These are phyloP conservation scores for Eurotiales sp. DNA, from an alignment of 2,329 filamentous ascomycete species.

Conservation along the genomic window DNA sequence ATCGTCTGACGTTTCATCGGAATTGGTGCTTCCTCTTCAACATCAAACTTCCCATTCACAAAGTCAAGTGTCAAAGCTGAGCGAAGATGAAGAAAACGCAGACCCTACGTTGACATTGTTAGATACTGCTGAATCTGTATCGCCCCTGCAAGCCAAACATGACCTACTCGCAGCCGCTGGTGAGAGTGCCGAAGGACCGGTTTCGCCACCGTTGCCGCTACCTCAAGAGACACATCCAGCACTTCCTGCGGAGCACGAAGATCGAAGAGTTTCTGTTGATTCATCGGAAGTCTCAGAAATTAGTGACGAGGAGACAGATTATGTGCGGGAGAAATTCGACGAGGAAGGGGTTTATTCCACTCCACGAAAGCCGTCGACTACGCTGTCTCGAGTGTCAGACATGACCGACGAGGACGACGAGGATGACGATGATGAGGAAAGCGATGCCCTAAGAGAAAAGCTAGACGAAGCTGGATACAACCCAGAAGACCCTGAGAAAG, in stretches of 20 bases:
- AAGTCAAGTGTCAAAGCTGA: background rate
- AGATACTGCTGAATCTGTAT: background rate
- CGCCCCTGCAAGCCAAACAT: background rate
- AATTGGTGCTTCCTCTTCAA: background rate
- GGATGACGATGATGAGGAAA: constrained; percentile 2
- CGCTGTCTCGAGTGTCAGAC: constrained; percentile 11
- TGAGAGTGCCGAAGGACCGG: background rate
- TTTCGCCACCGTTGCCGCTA: constrained; percentile 3
- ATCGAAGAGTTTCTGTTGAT: constrained; percentile 2
- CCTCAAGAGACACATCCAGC: background rate
- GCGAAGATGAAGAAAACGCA: too few relatives aligned
- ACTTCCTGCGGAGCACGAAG: background rate
- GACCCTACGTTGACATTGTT: too few relatives aligned
- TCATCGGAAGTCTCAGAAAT: constrained; percentile 15
- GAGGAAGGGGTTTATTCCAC: constrained; percentile 10
- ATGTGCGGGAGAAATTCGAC: constrained; percentile 13
- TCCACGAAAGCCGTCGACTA: constrained; percentile 1
- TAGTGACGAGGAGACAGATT: constrained; percentile 13
- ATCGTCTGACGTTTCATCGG: background rate
- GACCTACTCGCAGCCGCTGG: background rate
- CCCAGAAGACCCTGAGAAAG: constrained; percentile 7
- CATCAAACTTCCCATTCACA: background rate
- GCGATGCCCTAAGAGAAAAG: constrained; percentile 10
- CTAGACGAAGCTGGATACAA: constrained; percentile 8
- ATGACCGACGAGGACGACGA: constrained; percentile 5